Conservation (phyloP, 2,329 filamentous ascomycete genomes). For the Penicillium palitans region DNA sequence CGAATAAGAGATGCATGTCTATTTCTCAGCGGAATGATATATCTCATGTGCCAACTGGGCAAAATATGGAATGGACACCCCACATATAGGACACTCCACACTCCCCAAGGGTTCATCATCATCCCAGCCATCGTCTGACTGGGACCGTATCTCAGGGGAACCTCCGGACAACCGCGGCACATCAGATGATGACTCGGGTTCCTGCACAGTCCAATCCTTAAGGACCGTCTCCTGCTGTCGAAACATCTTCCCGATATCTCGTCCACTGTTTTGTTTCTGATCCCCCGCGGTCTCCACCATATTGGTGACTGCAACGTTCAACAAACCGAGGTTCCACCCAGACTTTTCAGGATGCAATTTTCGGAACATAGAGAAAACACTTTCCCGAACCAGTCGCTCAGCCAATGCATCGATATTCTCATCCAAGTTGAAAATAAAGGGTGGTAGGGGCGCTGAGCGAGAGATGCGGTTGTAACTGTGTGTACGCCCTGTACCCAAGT, state of each 20-base stretch:
- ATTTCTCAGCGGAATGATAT: constrained; percentile 41
- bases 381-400: constrained; percentile 68
- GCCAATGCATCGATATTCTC: constrained; percentile 61
- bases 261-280: constrained; percentile 57
- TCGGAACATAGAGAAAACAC: constrained; percentile 70
- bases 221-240: constrained; percentile 68
- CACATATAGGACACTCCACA: constrained; percentile 46
- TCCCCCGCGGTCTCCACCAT: constrained; percentile 64
- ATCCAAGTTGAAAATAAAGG: constrained; percentile 67
- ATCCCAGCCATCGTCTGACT: constrained; percentile 33
- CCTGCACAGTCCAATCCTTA: constrained; percentile 62
- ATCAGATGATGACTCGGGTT: constrained; percentile 6
- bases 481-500: constrained; percentile 52
- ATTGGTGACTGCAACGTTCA: constrained; percentile 87
- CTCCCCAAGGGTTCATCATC: constrained; percentile 33
- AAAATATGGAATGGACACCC: constrained; percentile 51
- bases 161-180: neutral
- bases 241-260: constrained; percentile 84
- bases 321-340: constrained; percentile 76
- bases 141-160: neutral
- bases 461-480: constrained; percentile 70
- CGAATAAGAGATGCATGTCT: neutral
- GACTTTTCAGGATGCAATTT: constrained; percentile 68
- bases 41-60: constrained; percentile 52
- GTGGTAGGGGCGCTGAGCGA: constrained; percentile 70